phyloP scores from a whole-genome alignment of 768 basidiomycete species.

The Phylloporus scabripes region DNA sequence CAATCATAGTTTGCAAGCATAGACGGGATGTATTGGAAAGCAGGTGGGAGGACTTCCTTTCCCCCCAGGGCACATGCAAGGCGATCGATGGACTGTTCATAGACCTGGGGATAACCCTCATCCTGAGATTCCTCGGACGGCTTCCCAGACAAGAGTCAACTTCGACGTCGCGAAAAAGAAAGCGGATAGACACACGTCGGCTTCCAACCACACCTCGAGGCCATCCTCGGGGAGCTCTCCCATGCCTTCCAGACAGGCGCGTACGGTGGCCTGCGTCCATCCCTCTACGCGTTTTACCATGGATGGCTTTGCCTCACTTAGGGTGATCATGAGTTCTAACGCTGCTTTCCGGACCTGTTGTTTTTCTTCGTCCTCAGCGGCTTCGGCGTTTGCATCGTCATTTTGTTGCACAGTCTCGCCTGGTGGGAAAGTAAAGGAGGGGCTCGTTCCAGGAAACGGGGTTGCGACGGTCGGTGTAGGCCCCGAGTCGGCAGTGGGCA shows the following conservation, averaged over 20 bases:
- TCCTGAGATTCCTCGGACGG: slow-evolving; percentile 57
- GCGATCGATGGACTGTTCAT: slow-evolving; percentile 80
- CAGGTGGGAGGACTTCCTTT: slow-evolving; percentile 64
- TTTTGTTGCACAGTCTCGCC: slow-evolving; percentile 25
- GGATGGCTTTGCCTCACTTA: slow-evolving; percentile 67
- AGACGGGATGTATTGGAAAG: slow-evolving; percentile 77
- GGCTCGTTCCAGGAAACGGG: slow-evolving; percentile 34
- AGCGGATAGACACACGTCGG: slow-evolving; percentile 53
- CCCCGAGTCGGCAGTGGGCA: slow-evolving; percentile 52
- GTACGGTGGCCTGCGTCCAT: slow-evolving; percentile 65
- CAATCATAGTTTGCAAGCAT: slow-evolving; percentile 82
- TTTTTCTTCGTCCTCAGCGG: slow-evolving; percentile 55
- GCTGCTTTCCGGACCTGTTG: slow-evolving; percentile 67
- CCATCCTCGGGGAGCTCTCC: slow-evolving; percentile 64
- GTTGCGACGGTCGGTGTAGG: slow-evolving; percentile 50
- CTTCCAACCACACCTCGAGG: slow-evolving; percentile 59
- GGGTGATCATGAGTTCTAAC: slow-evolving; percentile 75
- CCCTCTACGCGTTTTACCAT: slow-evolving; percentile 66
- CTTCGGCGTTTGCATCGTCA: slow-evolving; percentile 32
- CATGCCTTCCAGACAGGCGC: slow-evolving; percentile 80
- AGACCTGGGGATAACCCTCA: slow-evolving; percentile 65
- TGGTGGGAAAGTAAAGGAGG: slow-evolving; percentile 39
- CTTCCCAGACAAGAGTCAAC: slow-evolving; percentile 30
- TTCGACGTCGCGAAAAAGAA: background rate
- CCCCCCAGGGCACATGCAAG: slow-evolving; percentile 79